Evolutionary conservation across 2,329 filamentous ascomycete genomes (phyloP), one percentile per base, ranked within the genome.

Genomic region (Metarhizium rileyi): DNA sequence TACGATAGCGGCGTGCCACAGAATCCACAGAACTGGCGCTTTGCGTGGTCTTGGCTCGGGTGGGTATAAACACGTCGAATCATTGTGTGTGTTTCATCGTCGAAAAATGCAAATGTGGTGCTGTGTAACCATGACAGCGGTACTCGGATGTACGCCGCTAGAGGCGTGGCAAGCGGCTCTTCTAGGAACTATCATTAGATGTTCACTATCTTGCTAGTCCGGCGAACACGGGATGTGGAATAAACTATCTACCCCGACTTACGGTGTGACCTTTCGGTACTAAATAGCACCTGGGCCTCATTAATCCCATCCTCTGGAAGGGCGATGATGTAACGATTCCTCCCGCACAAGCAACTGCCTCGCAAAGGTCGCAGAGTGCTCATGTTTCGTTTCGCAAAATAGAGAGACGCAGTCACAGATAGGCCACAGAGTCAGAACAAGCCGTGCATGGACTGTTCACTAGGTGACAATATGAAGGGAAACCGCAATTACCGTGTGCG

Each of bases 11-110:
- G 86, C 0, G 90, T 95, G 47, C 90, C 90, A 64, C 90, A 95
- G 70, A 86, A 94, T 23, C 90, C 90, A 68, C 90, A 96, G 67
- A 96, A 96, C 57, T 89, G 80, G 46, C 87, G 81, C 63, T 85
- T 81, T 1, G 79, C 73, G 58, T 77, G 69, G 47, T 75, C 73
- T 47, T 78, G 76, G 57, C 73, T 69, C 2, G 72, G 73, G 22
- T 83, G 77, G 9, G 79, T 80, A 65, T 87, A 90, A 44, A 77
- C 74, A 38, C 83, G 78, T 50, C 80, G 81, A 62, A 90, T 90
- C 47, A 73, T 72, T 48, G 72, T 59, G 63, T 80, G 77, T 16
- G 82, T 80, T 70, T 95, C 90, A 66, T 95, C 87, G 3, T 84
- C 78, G 64, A 84, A 90, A 63, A 83, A 85, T 44, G 89, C 80